Base-by-base conservation (phyloP, 2,329 filamentous ascomycete species). In the Knufia fluminis region DNA sequence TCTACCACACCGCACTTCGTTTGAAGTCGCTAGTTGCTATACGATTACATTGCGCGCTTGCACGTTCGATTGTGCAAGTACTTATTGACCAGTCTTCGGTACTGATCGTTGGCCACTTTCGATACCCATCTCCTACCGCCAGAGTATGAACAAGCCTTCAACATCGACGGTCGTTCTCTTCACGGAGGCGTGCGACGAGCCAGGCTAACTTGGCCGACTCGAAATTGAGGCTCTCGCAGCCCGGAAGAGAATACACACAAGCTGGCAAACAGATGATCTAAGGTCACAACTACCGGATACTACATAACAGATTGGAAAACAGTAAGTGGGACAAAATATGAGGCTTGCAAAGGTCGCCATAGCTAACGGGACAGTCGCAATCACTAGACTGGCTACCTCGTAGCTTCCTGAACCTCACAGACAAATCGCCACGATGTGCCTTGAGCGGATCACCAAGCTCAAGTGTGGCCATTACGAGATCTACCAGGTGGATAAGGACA, bases 61-160 rank as follows among this genome's bases (percentile, higher is more conserved):
- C 38, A 23, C 38, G 17, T 45, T 45, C 17, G n/a, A 17, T 32
- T 22, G 38, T 41, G 38, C 9, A 17, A 20, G 4, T 22, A 6
- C 38, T 41, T 36, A 14, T 8, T 8, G 10, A 36, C 6, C n/a
- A 36, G 28, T 7, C 14, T 7, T 14, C 28, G 14, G 28, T 14
- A 7, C 14, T 31, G 28, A 31, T 14, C n/a, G n/a, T n/a, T n/a
- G n/a, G n/a, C n/a, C n/a, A n/a, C n/a, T 28, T 12, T 28, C 26
- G 26, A 28, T 28, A 6, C 12, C 6, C 6, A 12, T 26, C 17
- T 6, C 32, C n/a, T 19, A 33, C 52, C 51, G 52, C 55, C 53
- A 58, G 57, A 58, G 52, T 58, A 59, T 59, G 57, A 59, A 59
- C 57, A 58, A 58, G 51, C 56, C 56, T 53, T 58, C 56, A 20